Conservation (phyloP, 352 stramenopile species). For the Phytophthora pinifolia region DNA sequence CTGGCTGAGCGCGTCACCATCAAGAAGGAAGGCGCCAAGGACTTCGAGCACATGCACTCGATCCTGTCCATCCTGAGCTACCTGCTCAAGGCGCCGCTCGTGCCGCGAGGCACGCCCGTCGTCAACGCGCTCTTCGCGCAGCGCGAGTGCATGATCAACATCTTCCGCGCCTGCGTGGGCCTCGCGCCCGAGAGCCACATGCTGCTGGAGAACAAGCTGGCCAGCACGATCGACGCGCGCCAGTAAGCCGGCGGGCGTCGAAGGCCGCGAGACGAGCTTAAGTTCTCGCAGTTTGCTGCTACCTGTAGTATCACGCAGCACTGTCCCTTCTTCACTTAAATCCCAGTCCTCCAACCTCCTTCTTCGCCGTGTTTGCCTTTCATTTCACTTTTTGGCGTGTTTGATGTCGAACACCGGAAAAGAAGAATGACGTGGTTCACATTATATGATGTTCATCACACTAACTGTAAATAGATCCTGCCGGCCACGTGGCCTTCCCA, state of each 20-base stretch:
- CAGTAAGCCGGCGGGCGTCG: slow-evolving; percentile 43
- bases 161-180: slow-evolving; percentile 97
- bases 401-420: too few relatives aligned
- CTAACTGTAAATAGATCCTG: slow-evolving; percentile 1
- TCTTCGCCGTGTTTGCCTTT: too few relatives aligned
- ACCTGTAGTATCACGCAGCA: too few relatives aligned
- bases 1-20: slow-evolving; percentile 96
- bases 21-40: slow-evolving; percentile 85
- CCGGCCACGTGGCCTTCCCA: slow-evolving; percentile 10
- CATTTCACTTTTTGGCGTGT: too few relatives aligned
- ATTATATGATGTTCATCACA: slow-evolving; percentile 7
- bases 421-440: too few relatives aligned
- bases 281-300: too few relatives aligned
- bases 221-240: slow-evolving; percentile 72
- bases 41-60: slow-evolving; percentile 97
- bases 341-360: too few relatives aligned
- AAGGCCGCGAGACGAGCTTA: too few relatives aligned
- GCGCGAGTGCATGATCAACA: slow-evolving; percentile 97
- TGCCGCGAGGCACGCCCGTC: slow-evolving; percentile 97
- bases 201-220: slow-evolving; percentile 96
- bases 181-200: slow-evolving; percentile 98
- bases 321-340: too few relatives aligned
- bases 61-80: slow-evolving; percentile 98
- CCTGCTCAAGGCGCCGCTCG: slow-evolving; percentile 98
- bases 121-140: slow-evolving; percentile 99